Evolutionary conservation across 2,329 filamentous ascomycete species (phyloP), one percentile per base, ranked within the genome.

Genomic region (Aquanectria penicillioides): DNA sequence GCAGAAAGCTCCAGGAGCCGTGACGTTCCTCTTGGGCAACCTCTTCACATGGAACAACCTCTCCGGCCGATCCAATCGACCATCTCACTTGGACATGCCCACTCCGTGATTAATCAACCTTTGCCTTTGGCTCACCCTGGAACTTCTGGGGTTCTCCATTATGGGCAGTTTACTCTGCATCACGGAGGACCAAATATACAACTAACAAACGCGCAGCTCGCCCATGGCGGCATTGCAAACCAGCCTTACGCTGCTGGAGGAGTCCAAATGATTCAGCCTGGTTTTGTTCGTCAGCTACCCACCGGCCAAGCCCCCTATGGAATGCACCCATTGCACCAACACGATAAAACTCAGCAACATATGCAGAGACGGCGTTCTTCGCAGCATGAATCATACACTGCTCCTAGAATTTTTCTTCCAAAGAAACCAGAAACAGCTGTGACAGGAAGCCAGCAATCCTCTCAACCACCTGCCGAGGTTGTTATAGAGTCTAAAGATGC

Each of bases 251-350:
- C 50, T 12, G 13, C 17, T 10, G 28, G 31, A n/a, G 55, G 57
- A n/a, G 26, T 34, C 9, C 65, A 68, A 10, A 37, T 56, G 23
- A 29, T 49, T 13, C 28, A 61, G 13, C 29, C 59, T 12, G 51
- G 41, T 17, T 48, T 62, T 17, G 8, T 36, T 12, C 58, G 51
- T n/a, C 40, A 50, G 20, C 13, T 41, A 9, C 43, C 34, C 22
- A 23, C 49, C 20, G 23, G 22, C 15, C 50, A 59, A 25, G 9
- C 50, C 28, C 28, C 29, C 20, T 22, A 40, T 10, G 23, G 15
- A 10, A 22, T 34, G 40, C 44, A 69, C 10, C 33, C 55, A 10
- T 17, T 20, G 15, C 6, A n/a, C 20, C 43, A 29, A 1, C 8
- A 25, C 26, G 60, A 61, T 3, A 46, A 59, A 10, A 28, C 33